Base-by-base conservation (phyloP, 495 filamentous ascomycete species). In the Astrocystis sublimbata region DNA sequence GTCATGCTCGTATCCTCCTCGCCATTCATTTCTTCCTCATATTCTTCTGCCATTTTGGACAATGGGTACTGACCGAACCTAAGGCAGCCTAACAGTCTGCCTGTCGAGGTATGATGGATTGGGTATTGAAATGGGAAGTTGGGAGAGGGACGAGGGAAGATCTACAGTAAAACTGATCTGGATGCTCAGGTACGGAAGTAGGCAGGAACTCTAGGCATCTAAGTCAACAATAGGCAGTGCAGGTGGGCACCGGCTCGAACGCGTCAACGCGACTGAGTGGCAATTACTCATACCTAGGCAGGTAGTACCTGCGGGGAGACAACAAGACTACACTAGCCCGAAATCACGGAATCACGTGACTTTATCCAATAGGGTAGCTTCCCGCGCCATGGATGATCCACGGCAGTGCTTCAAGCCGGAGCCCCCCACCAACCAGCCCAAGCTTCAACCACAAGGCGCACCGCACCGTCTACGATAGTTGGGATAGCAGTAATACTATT, bases 1-100 rank as follows among this genome's bases (percentile, higher is more conserved):
- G 88, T 87, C 54, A 71, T 68, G 51, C 79, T 79, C n/a, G 70
- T 59, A 3, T 83, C 81, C 47, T 84, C 83, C 47, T 83, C 83
- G 40, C 46, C 71, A 52, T 68, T 71, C 60, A 64, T 68, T 45
- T 68, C 65, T 10, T 80, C 79, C 50, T 81, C 76, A 33, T 74
- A 76, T 54, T 77, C 77, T 45, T 79, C 76, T 24, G 68, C 54
- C 70, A 72, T 72, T 12, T 54, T 47, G 58, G 36, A 47, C 36
- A 15, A 50, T 26, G n/a, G 7, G 30, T 30, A 33, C n/a, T n/a
- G n/a, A n/a, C n/a, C n/a, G n/a, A n/a, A n/a, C n/a, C n/a, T n/a
- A n/a, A n/a, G n/a, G n/a, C n/a, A n/a, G n/a, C 26, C 7, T 17
- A 26, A 45, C 2, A 4, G 12, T 38, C 26, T 24, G 4, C n/a